Evolutionary conservation across 1,139 yeast species (phyloP).

Genomic region (Debaryomyces subglobosus): DNA sequence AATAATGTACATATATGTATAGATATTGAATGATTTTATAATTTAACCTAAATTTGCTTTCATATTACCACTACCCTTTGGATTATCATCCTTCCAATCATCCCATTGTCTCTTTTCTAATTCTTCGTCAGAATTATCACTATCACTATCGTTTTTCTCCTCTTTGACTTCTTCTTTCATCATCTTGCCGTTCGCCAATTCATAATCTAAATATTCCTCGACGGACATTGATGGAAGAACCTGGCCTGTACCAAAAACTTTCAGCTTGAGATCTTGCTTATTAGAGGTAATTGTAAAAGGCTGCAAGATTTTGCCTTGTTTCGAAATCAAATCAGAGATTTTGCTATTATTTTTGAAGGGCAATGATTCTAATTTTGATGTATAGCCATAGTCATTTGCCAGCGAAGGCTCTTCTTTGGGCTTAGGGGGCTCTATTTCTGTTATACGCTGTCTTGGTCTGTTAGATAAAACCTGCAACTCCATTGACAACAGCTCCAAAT

Average conservation of each 20-base stretch:
- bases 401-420: conserved; percentile 18
- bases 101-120: conserved; percentile 82
- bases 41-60: conserved; percentile 69
- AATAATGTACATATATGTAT: conserved; percentile 5
- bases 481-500: conserved; percentile 56
- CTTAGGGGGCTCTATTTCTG: conserved; percentile 25
- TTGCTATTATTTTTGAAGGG: conserved; percentile 28
- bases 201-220: conserved; percentile 88
- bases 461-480: conserved; percentile 58
- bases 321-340: conserved; percentile 50
- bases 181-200: conserved; percentile 82
- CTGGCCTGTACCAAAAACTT: conserved; percentile 92
- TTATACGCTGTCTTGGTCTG: conserved; percentile 25
- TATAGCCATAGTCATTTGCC: conserved; percentile 43
- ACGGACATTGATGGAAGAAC: conserved; percentile 92
- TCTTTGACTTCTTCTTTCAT: conserved; percentile 51
- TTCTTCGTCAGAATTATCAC: conserved; percentile 50
- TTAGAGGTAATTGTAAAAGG: conserved; percentile 80
- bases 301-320: conserved; percentile 74
- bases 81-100: conserved; percentile 84
- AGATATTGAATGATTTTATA: conserved; percentile 10
- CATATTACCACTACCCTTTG: conserved; percentile 89
- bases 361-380: conserved; percentile 55
- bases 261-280: conserved; percentile 57
- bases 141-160: conserved; percentile 25